Conservation (phyloP, 331 rosid genomes). For the Prunus yedoensis region DNA sequence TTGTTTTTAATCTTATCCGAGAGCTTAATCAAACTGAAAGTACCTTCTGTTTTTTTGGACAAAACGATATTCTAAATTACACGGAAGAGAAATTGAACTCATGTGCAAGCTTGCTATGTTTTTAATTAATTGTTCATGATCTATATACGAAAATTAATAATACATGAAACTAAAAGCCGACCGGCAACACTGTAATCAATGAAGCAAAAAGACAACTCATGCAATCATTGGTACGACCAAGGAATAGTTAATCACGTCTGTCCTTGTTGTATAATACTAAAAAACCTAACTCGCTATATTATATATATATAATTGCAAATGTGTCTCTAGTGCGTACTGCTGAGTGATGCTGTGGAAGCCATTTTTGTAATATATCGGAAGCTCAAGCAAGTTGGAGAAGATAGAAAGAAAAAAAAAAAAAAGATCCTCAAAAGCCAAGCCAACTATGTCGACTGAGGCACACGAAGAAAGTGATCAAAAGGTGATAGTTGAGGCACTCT, state of each 20-base stretch:
- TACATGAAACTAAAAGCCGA: not conserved
- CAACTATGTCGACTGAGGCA: not conserved
- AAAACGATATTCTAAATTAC: no score
- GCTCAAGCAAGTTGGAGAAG: not conserved
- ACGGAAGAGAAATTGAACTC: no score
- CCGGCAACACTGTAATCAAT: not conserved
- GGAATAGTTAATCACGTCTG: conserved; percentile 9
- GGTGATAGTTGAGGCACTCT: not conserved
- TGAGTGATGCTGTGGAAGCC: not conserved
- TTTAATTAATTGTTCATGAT: no score
- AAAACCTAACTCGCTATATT: not conserved
- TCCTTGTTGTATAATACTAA: not conserved
- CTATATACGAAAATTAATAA: no score
- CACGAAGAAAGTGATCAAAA: not conserved
- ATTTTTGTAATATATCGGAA: not conserved
- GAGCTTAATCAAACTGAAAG: no score
- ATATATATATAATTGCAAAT: not conserved
- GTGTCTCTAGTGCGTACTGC: not conserved
- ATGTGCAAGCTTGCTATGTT: no score
- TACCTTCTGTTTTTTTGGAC: no score
- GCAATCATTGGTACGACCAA: not conserved
- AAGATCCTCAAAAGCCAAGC: not conserved
- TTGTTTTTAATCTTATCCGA: no score
- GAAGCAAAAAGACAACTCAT: not conserved
- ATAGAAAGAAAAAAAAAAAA: not conserved